phyloP scores from a whole-genome alignment of 768 basidiomycete genomes.

The Roridomyces roridus region DNA sequence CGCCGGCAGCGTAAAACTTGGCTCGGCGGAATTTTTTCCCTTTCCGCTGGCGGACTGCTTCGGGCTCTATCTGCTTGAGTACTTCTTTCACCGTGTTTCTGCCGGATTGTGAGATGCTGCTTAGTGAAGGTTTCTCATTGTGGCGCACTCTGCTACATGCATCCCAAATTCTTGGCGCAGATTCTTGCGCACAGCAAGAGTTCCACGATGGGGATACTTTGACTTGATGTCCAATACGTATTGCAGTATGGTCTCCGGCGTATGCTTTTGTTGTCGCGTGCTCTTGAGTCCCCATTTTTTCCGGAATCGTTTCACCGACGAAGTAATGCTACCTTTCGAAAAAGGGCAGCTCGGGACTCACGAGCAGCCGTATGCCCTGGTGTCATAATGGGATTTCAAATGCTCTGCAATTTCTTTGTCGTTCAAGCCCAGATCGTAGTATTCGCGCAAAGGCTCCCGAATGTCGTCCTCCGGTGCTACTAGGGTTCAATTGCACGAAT shows the following conservation, averaged over 20 bases:
- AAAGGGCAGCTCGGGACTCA: background rate
- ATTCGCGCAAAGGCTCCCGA: background rate
- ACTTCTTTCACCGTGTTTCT: constrained; percentile 10
- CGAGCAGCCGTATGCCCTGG: constrained; percentile 22
- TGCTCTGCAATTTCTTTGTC: constrained; percentile 21
- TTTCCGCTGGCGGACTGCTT: constrained; percentile 7
- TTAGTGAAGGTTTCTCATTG: background rate
- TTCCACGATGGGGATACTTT: constrained; percentile 16
- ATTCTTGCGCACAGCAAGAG: constrained; percentile 18
- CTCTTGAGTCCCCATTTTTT: background rate
- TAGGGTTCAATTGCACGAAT: no score
- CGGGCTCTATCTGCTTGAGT: constrained; percentile 20
- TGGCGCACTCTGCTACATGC: constrained; percentile 18
- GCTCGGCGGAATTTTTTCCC: constrained; percentile 24
- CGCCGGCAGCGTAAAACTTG: constrained; percentile 37
- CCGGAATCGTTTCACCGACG: constrained; percentile 4
- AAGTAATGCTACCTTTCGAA: background rate
- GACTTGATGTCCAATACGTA: constrained; percentile 11
- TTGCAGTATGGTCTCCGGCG: constrained; percentile 7
- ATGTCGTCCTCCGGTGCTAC: constrained; percentile 19
- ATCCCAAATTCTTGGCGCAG: constrained; percentile 21
- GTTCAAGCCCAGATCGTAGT: constrained; percentile 7
- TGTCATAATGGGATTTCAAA: constrained; percentile 21
- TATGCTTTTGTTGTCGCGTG: constrained; percentile 25
- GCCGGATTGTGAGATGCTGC: background rate